phyloP scores from a whole-genome alignment of 2,329 filamentous ascomycete genomes.

The Trichoderma sp. region DNA sequence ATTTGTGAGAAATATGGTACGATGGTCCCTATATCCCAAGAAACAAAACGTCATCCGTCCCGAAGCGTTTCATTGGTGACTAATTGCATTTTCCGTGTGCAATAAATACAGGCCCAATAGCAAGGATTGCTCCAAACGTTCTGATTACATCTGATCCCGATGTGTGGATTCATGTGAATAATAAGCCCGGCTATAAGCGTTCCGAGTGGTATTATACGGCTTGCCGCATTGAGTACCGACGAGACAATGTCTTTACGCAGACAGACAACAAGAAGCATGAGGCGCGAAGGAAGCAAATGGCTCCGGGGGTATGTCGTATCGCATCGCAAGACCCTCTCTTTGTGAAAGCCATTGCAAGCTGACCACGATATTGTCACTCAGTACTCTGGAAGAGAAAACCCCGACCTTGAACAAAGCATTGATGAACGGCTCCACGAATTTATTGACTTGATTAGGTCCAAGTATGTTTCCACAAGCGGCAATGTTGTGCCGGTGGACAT shows the following conservation, averaged over 20 bases:
- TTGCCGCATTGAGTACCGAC: constrained; percentile 47
- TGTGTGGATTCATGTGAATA: constrained; percentile 44
- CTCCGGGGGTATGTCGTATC: constrained; percentile 44
- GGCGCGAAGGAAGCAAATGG: constrained; percentile 47
- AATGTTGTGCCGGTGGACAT: constrained; percentile 42
- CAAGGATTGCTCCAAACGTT: constrained; percentile 44
- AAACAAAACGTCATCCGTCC: background rate
- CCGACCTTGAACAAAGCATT: constrained; percentile 47
- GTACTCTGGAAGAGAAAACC: constrained; percentile 57
- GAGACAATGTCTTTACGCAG: constrained; percentile 54
- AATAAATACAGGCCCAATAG: constrained; percentile 24
- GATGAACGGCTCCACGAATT: constrained; percentile 47
- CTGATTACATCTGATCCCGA: constrained; percentile 50
- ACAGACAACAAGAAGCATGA: constrained; percentile 49
- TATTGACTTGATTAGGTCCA: constrained; percentile 42
- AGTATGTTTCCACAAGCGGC: constrained; percentile 40
- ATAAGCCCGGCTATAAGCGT: constrained; percentile 41
- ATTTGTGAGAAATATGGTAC: constrained; percentile 30
- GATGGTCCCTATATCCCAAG: background rate
- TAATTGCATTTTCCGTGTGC: background rate
- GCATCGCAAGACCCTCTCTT: background rate
- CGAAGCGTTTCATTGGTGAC: background rate
- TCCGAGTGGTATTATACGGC: constrained; percentile 46
- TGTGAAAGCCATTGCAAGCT: background rate
- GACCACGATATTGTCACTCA: constrained; percentile 23